phyloP scores from a whole-genome alignment of 805 yeast genomes.

The Ogataea parapolymorpha region DNA sequence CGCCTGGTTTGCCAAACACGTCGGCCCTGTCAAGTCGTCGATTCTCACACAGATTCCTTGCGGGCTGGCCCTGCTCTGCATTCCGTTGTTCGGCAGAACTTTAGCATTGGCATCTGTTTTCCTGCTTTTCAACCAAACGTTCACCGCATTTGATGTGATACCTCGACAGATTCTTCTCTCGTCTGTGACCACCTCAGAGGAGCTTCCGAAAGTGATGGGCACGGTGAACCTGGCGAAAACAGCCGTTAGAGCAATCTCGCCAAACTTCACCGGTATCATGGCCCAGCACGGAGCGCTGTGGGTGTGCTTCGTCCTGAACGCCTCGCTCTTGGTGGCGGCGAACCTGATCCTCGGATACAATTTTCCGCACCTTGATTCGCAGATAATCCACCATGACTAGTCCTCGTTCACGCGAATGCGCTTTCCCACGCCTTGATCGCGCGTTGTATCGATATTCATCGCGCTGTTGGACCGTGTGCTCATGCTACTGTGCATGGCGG shows the following conservation, averaged over 20 bases:
- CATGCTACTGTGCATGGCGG: constrained; percentile 27
- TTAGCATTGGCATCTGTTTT: constrained; percentile 45
- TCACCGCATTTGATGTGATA: constrained; percentile 85
- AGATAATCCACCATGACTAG: constrained; percentile 16
- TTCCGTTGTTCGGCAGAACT: constrained; percentile 43
- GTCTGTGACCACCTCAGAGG: constrained; percentile 56
- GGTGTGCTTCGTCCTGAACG: constrained; percentile 51
- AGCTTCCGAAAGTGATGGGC: constrained; percentile 77
- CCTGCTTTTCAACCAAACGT: constrained; percentile 54
- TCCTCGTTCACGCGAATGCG: constrained; percentile 24
- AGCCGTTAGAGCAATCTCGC: constrained; percentile 79
- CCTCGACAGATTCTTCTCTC: constrained; percentile 83
- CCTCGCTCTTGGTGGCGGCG: constrained; percentile 48
- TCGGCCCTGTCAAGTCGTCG: constrained; percentile 81
- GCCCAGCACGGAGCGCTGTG: constrained; percentile 50
- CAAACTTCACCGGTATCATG: constrained; percentile 70
- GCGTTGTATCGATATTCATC: constrained; percentile 15
- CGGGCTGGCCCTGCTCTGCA: constrained; percentile 54
- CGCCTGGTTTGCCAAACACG: constrained; percentile 56
- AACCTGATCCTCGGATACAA: constrained; percentile 42
- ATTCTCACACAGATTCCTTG: constrained; percentile 75
- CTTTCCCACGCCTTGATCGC: constrained; percentile 23
- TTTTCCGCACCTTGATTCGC: constrained; percentile 40
- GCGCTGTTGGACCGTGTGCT: constrained; percentile 29
- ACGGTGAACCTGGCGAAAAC: constrained; percentile 84